A percentile compares a stretch with the other conserved stretches of the same genome.
Conservation (phyloP, 495 filamentous ascomycete genomes). For the Talaromyces trachyspermus region DNA sequence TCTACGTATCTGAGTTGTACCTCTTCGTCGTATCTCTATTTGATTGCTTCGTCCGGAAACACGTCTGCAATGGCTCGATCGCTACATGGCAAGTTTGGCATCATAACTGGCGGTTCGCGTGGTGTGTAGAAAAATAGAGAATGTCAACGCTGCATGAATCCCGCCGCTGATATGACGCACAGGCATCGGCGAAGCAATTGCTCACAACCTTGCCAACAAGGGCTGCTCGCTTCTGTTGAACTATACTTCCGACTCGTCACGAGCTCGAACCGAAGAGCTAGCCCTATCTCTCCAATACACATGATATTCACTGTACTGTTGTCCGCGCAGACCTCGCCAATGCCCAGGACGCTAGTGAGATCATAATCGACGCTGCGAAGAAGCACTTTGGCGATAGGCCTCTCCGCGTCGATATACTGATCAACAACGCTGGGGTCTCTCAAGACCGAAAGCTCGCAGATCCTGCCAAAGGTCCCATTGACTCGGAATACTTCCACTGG, state of each 20-base stretch:
- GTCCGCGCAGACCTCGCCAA: conserved; percentile 54
- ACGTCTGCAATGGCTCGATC: conserved; percentile 23
- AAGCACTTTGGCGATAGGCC: conserved; percentile 39
- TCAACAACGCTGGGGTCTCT: conserved; percentile 81
- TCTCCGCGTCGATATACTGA: conserved; percentile 74
- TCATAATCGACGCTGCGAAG: conserved; percentile 33
- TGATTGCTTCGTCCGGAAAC: no score
- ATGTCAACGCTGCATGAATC: no score
- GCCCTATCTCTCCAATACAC: conserved; percentile 33
- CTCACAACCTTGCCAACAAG: conserved; percentile 68
- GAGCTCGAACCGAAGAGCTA: conserved; percentile 32
- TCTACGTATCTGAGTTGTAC: no score
- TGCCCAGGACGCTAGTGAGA: conserved; percentile 24
- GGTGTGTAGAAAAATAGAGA: conserved; percentile 39
- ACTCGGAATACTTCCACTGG: conserved; percentile 53
- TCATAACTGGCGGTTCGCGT: conserved; percentile 71
- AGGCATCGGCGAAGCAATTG: conserved; percentile 87
- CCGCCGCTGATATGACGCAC: background rate
- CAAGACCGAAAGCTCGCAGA: conserved; percentile 53
- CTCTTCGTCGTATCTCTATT: no score
- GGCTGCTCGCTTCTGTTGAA: conserved; percentile 63
- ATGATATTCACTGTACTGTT: conserved; percentile 35
- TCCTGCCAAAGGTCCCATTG: conserved; percentile 37
- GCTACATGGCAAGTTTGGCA: conserved; percentile 62
- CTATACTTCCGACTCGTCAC: conserved; percentile 58